Evolutionary conservation across 1,284 basidiomycete species (phyloP), one percentile per base, ranked within the genome.

Genomic region (Pseudozyma sp.): DNA sequence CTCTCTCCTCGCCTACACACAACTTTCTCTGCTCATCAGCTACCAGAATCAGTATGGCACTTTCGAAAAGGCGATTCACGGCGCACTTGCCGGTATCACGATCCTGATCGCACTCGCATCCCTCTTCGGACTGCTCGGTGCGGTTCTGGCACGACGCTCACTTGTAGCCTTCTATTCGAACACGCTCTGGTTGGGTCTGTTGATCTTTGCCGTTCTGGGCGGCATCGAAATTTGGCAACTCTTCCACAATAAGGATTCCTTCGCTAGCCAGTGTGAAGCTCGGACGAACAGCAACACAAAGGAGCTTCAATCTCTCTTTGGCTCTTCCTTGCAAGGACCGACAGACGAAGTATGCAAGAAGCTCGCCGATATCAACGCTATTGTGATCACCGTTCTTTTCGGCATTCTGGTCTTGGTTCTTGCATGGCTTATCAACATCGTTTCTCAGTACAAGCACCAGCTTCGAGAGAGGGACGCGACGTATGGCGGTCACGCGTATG

Each of bases 361-460:
- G 35, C 30, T 58, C 19, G 59, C 66, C 8, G 33, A 62, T 16
- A 46, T 45, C 1, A 53, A 37, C n/a, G 66, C 66, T 5, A 46
- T 62, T 19, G 54, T 51, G 11, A 39, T 61, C 8, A 46, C 58
- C 3, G 24, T 68, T 1, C 50, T 68, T 3, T 68, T 68, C 19
- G 66, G 58, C 7, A 46, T 68, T 11, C 46, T 58, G 16, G 66
- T 68, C 7, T 49, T 68, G 6, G 40, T 68, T 9, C 50, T 62
- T n/a, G 48, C 55, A 44, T 68, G 59, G 59, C 34, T 62, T 7
- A 52, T 58, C 45, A 54, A 59, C n/a, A 68, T 68, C 31, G 66
- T 68, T 29, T 55, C 50, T 30, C 55, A 62, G 54, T 68, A 68
- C 59, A 62, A 61, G 35, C 54, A 57, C 8, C 59, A 68, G 51